A percentile compares a stretch with the other conserved stretches of the same genome.
Evolutionary conservation across 306 rosid genomes (phyloP).

Genomic region (Senna siamea): DNA sequence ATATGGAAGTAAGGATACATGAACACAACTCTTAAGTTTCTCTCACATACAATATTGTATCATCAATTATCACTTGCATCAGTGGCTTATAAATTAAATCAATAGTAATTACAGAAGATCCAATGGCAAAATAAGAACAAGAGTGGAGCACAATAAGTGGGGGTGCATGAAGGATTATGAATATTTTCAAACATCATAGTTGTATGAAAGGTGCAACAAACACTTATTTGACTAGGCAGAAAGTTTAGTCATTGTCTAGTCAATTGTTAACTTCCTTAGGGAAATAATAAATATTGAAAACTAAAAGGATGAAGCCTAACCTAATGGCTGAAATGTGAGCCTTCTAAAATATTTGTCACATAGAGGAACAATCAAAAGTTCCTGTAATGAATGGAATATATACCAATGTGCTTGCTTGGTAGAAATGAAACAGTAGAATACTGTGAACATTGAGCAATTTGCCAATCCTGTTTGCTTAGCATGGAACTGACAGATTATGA

Average conservation of each 20-base stretch:
- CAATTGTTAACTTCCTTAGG: background rate
- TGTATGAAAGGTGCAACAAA: background rate
- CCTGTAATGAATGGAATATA: background rate
- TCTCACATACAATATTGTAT: background rate
- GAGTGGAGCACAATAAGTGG: too few relatives aligned
- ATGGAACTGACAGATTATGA: background rate
- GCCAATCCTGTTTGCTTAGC: background rate
- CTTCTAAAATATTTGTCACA: background rate
- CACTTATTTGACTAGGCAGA: constrained; percentile 10
- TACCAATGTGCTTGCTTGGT: background rate
- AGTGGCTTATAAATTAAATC: background rate
- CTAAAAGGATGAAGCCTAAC: background rate
- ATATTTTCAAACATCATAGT: too few relatives aligned
- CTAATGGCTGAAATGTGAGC: background rate
- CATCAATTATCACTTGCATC: background rate
- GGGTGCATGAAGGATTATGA: too few relatives aligned
- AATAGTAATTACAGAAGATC: background rate
- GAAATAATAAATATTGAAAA: background rate
- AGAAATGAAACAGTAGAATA: background rate
- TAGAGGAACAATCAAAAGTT: background rate
- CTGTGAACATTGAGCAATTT: too few relatives aligned
- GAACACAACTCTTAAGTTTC: constrained; percentile 5
- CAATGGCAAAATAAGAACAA: background rate
- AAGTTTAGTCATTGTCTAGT: background rate
- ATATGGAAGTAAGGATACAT: background rate